These are phyloP conservation scores for Tylopilus vinaceipallidus DNA, from an alignment of 768 basidiomycete species.

Conservation along the genomic window DNA sequence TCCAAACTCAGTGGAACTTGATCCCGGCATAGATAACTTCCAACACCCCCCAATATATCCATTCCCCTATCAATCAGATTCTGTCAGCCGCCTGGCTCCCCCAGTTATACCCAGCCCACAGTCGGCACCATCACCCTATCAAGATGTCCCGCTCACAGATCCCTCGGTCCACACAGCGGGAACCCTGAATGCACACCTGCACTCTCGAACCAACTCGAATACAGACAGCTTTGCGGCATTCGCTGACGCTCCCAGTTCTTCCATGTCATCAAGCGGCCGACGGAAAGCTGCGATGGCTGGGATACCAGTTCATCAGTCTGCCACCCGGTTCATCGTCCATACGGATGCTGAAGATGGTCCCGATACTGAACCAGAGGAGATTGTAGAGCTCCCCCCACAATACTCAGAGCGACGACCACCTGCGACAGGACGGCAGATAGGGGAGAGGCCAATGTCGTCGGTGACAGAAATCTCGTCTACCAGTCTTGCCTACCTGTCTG, in stretches of 20 bases:
- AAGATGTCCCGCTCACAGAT: conserved; percentile 1
- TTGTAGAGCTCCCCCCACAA: conserved; percentile 75
- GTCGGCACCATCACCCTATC: background rate
- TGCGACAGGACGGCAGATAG: background rate
- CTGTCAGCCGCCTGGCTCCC: conserved; percentile 15
- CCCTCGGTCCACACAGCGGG: conserved; percentile 12
- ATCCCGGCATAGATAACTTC: conserved; percentile 18
- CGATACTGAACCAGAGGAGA: conserved; percentile 44
- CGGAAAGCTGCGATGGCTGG: conserved; percentile 60
- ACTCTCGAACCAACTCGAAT: conserved; percentile 22
- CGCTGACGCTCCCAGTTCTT: conserved; percentile 20
- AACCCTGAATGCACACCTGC: conserved; percentile 1
- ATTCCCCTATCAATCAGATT: conserved; percentile 30
- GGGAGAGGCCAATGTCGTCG: conserved; percentile 15
- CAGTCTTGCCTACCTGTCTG: conserved; percentile 13
- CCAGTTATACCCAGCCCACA: conserved; percentile 6
- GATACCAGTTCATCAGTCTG: conserved; percentile 34
- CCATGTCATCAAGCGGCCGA: conserved; percentile 40
- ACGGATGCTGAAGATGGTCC: conserved; percentile 65
- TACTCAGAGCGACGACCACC: conserved; percentile 53
- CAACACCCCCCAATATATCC: conserved; percentile 37
- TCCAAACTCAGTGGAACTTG: conserved; percentile 40
- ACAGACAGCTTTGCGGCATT: conserved; percentile 17
- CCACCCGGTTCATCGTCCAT: conserved; percentile 62
- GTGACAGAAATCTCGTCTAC: conserved; percentile 4